Evolutionary conservation across 208 protist species (phyloP), one percentile per base, ranked within the genome.

Genomic region (Lotmaria passim): DNA sequence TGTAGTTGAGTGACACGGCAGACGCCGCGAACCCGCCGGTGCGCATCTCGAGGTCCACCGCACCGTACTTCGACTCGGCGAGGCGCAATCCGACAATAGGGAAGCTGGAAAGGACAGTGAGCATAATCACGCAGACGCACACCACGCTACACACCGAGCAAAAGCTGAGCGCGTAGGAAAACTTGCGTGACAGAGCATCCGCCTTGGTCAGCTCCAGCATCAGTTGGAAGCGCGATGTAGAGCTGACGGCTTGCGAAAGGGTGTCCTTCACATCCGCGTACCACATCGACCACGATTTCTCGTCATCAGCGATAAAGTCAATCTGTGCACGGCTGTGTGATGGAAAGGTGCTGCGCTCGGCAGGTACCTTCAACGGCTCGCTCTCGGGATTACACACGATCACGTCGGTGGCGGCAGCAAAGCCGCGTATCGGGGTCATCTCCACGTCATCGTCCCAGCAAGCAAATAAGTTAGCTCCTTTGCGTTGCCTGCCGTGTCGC

Each of bases 21-120:
- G 11, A 10, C 24, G 31, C 17, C 21, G 76, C 31, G 30, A 78
- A 24, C 17, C 71, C 80, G 14, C 84, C 86, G 33, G 89, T 57
- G 4, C 15, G 51, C 26, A 94, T 36, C 7, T 69, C 24, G 23
- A 95, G 33, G 63, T 95, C 90, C 7, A 79, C 63, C 24, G 82
- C 26, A 7, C 84, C 87, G 8, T 69, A 46, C 5, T 60, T 51
- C 14, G 52, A 33, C 57, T 95, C 83, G 1, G 72, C 86, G 15
- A 95, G 76, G 0, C 79, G 68, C 38, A 95, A 60, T 63, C 93
- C 90, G 2, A 95, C 69, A 44, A 87, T 58, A 2, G 87, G 78
- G 11, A 95, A 53, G 48, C 81, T 87, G 39, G 78, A 81, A 19
- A 95, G 70, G 7, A 83, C 61, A 28, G 90, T 89, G 30, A 92